Conservation (phyloP, 2,329 filamentous ascomycete genomes). For the Aciculosporium take region DNA sequence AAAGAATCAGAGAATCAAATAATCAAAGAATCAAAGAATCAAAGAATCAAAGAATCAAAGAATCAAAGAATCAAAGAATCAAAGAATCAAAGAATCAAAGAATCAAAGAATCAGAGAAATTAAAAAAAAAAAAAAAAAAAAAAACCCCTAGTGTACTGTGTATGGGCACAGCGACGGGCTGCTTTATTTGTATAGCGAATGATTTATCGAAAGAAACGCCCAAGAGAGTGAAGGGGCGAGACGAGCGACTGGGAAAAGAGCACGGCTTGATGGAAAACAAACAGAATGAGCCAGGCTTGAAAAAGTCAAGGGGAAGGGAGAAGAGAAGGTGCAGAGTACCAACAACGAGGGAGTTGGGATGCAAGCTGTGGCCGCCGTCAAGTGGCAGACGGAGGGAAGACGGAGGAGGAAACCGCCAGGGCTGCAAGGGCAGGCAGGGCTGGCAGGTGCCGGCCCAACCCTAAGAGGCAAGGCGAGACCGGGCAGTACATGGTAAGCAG, state of each 20-base stretch:
- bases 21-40: too few relatives aligned
- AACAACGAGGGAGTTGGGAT: constrained; percentile 24
- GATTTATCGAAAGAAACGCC: constrained; percentile 3
- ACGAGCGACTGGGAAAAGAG: constrained; percentile 2
- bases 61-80: too few relatives aligned
- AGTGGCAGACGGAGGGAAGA: constrained; percentile 2
- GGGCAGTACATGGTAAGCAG: too few relatives aligned
- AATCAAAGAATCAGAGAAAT: too few relatives aligned
- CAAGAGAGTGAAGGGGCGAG: constrained; percentile 9
- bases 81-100: too few relatives aligned
- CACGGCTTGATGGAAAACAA: constrained; percentile 1
- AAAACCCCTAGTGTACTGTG: too few relatives aligned
- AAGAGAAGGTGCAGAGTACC: constrained; percentile 17
- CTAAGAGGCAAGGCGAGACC: background rate
- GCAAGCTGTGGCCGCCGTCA: constrained; percentile 2
- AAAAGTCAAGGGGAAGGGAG: constrained; percentile 7
- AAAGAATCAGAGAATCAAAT: too few relatives aligned
- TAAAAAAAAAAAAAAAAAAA: too few relatives aligned
- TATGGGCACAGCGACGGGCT: background rate
- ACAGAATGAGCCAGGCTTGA: constrained; percentile 7
- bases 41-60: too few relatives aligned
- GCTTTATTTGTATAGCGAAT: background rate
- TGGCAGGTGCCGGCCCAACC: too few relatives aligned
- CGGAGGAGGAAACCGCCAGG: too few relatives aligned
- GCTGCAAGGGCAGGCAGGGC: constrained; percentile 1